A percentile compares a stretch with the other conserved stretches of the same genome.
Evolutionary conservation across 371 early-diverging fungal genomes (phyloP).

Genomic region (Syncephalastrum contaminatum): DNA sequence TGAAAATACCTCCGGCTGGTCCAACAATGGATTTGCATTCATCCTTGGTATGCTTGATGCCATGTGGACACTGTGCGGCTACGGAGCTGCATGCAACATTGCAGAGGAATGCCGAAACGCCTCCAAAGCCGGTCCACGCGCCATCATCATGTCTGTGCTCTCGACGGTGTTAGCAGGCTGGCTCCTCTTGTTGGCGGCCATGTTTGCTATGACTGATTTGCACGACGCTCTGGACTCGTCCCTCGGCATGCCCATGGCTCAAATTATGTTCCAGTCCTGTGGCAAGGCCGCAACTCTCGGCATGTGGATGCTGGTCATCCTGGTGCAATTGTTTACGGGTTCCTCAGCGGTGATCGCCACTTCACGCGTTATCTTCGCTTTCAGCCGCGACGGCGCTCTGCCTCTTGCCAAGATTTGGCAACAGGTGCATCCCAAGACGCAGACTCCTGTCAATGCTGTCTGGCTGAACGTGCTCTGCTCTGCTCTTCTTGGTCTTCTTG

Average conservation of each 20-base stretch:
- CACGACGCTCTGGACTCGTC: conserved; percentile 26
- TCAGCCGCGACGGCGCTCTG: neutral
- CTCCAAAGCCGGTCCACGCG: conserved; percentile 50
- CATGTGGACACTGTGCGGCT: conserved; percentile 46
- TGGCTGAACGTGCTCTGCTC: conserved; percentile 51
- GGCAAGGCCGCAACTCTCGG: conserved; percentile 14
- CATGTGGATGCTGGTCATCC: conserved; percentile 13
- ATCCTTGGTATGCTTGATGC: conserved; percentile 16
- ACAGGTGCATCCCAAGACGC: conserved; percentile 8
- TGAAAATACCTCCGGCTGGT: conserved; percentile 11
- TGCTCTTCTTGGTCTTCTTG: conserved; percentile 44
- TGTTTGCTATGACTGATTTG: conserved; percentile 28
- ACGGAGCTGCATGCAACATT: conserved; percentile 62
- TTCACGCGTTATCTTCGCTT: conserved; percentile 1
- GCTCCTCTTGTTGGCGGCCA: conserved; percentile 29
- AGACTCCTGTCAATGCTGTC: conserved; percentile 55
- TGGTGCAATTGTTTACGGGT: conserved; percentile 15
- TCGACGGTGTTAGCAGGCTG: conserved; percentile 35
- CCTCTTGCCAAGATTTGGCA: conserved; percentile 4
- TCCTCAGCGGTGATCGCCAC: conserved; percentile 12
- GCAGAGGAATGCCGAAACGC: conserved; percentile 61
- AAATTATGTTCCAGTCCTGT: conserved; percentile 24
- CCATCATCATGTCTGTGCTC: conserved; percentile 44
- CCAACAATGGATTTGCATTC: conserved; percentile 11
- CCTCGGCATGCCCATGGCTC: conserved; percentile 23